Base-by-base conservation (phyloP, 306 rosid species). In the Gillenia trifoliata region DNA sequence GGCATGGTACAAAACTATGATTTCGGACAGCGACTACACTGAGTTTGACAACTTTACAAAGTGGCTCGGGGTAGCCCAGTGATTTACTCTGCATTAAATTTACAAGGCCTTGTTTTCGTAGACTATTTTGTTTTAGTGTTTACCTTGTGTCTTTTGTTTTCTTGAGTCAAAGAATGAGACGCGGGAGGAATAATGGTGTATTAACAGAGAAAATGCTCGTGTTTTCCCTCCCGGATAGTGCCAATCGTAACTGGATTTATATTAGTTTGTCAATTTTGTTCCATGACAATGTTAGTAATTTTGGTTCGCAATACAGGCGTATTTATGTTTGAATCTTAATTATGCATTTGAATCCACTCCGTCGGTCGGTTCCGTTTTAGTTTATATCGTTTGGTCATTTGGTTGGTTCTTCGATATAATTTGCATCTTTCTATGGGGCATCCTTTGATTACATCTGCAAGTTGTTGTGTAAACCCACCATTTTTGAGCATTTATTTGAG, bases 21-120 rank as follows among this genome's bases (percentile, higher is more conserved):
- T 79, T 41, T 83, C 86, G 11, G 86, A 83, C 73, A 83, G 82
- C 1, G 85, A 82, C 49, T 82, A 82, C 74, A 82, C 85, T 0
- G 85, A 82, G 80, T 82, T 82, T 11, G 86, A 83, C 4, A 69
- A 66, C 63, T 83, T 83, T 78, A 52, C 83, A 5, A 83, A 83
- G 77, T 83, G 80, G 86, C 80, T 83, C 0, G 82, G 79, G 0
- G 79, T 73, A 11, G 73, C 38, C 0, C 9, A 34, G 85, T 81
- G 38, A 82, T 74, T n/a, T 30, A 11, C 4, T 8, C 38, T 28
- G 34, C 3, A 0, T 22, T 19, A 25, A 45, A 25, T 47, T 28
- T 2, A 2, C 13, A 2, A 41, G 11, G 41, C 41, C 41, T n/a
- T 5, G 56, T 67, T 8, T 43, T 25, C 6, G 0, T 22, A 16